Conservation (phyloP, 2,329 filamentous ascomycete genomes). For the Zymoseptoria ardabiliae region DNA sequence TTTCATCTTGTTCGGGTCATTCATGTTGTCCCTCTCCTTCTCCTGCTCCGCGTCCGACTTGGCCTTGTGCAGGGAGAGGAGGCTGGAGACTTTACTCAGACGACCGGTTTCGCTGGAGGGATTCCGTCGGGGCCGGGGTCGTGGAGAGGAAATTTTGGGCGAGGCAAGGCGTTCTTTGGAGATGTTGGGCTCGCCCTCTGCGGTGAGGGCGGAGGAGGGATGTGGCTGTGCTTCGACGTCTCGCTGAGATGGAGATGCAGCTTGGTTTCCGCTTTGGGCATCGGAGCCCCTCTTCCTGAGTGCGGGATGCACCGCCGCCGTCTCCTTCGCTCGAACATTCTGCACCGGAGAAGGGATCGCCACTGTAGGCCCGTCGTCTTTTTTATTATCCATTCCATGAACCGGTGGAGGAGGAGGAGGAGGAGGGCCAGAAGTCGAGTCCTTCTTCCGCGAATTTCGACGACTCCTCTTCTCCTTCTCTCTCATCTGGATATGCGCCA, state of each 20-base stretch:
- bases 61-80: background rate
- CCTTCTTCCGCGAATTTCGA: background rate
- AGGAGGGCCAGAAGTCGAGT: background rate
- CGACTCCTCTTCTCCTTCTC: background rate
- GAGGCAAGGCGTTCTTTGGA: background rate
- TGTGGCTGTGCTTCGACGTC: background rate
- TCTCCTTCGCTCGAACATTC: too few species aligned
- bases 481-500: background rate
- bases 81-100: background rate
- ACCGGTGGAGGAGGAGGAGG: too few species aligned
- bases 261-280: too few species aligned
- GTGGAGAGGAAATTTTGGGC: background rate
- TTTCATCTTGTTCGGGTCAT: background rate
- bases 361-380: background rate
- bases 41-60: background rate
- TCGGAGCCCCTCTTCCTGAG: too few species aligned
- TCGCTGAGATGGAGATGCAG: background rate
- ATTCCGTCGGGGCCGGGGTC: background rate
- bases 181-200: too few species aligned
- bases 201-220: background rate
- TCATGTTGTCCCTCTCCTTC: background rate
- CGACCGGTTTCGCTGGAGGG: background rate
- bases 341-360: background rate
- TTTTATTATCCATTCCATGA: background rate
- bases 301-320: too few species aligned